Percentiles rank a stretch among this genome's conserved stretches.
phyloP scores from a whole-genome alignment of 352 stramenopile species.

The Phytophthora constricta region DNA sequence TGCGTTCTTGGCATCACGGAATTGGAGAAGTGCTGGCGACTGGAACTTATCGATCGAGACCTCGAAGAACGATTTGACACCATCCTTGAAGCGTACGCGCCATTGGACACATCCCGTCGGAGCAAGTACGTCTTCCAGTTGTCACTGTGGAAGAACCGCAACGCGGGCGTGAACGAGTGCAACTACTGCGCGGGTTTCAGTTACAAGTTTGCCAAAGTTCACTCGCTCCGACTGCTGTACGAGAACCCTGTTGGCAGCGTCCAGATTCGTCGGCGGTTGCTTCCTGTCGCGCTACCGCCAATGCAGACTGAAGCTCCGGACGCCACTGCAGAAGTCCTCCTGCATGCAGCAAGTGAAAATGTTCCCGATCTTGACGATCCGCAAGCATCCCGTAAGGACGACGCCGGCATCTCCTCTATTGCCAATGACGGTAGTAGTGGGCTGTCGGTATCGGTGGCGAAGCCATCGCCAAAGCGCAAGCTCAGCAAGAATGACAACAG shows the following conservation, averaged over 20 bases:
- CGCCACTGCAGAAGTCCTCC: too few relatives aligned
- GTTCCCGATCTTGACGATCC: too few relatives aligned
- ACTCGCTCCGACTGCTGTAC: too few relatives aligned
- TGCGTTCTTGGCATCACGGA: neutral
- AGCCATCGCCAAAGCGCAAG: too few relatives aligned
- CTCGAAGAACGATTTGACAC: neutral
- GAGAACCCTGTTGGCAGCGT: neutral
- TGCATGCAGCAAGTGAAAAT: too few relatives aligned
- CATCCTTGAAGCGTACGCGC: neutral
- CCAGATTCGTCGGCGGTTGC: conserved; percentile 3
- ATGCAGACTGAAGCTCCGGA: too few relatives aligned
- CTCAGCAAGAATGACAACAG: too few relatives aligned
- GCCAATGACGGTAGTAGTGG: too few relatives aligned
- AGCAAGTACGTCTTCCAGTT: neutral
- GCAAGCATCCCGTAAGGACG: too few relatives aligned
- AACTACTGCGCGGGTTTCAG: neutral
- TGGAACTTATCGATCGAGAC: neutral
- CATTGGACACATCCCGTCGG: neutral
- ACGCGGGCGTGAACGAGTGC: neutral
- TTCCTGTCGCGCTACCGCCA: too few relatives aligned
- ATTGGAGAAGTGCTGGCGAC: neutral
- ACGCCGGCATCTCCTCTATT: too few relatives aligned
- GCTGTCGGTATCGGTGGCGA: too few relatives aligned
- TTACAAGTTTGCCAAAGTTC: neutral
- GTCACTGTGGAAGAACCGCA: neutral